These are phyloP conservation scores for Magnaporthiopsis incrustans DNA, from an alignment of 2,329 filamentous ascomycete species.

Conservation along the genomic window DNA sequence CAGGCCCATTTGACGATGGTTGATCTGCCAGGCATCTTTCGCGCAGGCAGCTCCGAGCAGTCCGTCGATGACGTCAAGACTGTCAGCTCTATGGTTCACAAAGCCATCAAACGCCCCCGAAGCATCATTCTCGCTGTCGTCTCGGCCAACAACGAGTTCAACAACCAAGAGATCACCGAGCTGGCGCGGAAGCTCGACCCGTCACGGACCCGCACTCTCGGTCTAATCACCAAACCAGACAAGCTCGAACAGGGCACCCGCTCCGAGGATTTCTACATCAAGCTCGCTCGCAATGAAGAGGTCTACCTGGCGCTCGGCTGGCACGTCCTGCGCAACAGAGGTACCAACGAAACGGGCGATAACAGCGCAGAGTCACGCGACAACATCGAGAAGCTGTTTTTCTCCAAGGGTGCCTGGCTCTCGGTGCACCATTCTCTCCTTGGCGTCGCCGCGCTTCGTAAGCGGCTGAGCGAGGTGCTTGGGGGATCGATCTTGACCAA, in stretches of 20 bases:
- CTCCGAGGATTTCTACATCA: slow-evolving; percentile 29
- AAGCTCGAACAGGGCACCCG: slow-evolving; percentile 26
- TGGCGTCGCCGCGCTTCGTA: slow-evolving; percentile 39
- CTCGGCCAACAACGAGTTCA: slow-evolving; percentile 47
- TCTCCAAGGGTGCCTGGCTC: slow-evolving; percentile 32
- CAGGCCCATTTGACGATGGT: slow-evolving; percentile 48
- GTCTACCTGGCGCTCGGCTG: slow-evolving; percentile 42
- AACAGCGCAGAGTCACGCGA: slow-evolving; percentile 27
- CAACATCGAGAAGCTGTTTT: slow-evolving; percentile 32
- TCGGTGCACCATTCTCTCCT: slow-evolving; percentile 25
- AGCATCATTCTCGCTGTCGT: slow-evolving; percentile 55
- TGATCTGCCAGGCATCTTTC: slow-evolving; percentile 49
- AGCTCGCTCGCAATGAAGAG: slow-evolving; percentile 36
- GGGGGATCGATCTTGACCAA: slow-evolving; percentile 36
- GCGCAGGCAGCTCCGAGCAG: slow-evolving; percentile 38
- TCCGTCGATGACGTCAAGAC: slow-evolving; percentile 33
- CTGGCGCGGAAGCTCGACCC: slow-evolving; percentile 31
- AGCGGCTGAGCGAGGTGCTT: slow-evolving; percentile 42
- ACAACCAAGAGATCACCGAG: slow-evolving; percentile 49
- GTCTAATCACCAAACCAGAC: slow-evolving; percentile 53
- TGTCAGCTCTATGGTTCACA: slow-evolving; percentile 38
- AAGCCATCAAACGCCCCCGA: slow-evolving; percentile 47
- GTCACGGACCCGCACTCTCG: slow-evolving; percentile 35
- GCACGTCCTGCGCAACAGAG: slow-evolving; percentile 42
- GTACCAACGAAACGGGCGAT: slow-evolving; percentile 25